phyloP scores from a whole-genome alignment of 78 protist genomes.

The Anaeramoeba ignava region DNA sequence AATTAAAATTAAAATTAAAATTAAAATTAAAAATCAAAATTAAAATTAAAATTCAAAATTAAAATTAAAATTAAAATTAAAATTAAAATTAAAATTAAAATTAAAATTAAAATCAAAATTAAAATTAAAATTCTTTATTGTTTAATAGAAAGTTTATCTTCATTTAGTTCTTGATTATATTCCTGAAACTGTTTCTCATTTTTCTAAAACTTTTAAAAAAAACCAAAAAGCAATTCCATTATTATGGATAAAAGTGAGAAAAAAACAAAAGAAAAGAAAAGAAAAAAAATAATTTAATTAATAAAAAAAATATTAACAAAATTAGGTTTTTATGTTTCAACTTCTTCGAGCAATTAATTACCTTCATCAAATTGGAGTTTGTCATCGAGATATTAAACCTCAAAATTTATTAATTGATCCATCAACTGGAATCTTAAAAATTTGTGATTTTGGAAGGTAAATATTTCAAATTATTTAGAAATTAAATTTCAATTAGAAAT shows the following conservation, averaged over 20 bases:
- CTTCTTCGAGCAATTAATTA: slow-evolving; percentile 71
- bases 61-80: too few relatives aligned
- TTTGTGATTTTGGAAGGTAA: slow-evolving; percentile 91
- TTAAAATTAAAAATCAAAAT: too few relatives aligned
- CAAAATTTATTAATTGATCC: slow-evolving; percentile 78
- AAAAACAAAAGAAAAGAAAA: too few relatives aligned
- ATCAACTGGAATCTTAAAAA: slow-evolving; percentile 60
- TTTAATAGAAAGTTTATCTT: slow-evolving; percentile 87
- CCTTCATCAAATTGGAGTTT: slow-evolving; percentile 54
- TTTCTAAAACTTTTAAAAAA: slow-evolving; percentile 54
- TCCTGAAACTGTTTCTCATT: slow-evolving; percentile 87
- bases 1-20: too few relatives aligned
- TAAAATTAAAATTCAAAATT: too few relatives aligned
- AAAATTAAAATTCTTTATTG: too few relatives aligned
- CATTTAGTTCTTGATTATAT: slow-evolving; percentile 93
- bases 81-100: too few relatives aligned
- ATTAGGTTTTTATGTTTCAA: slow-evolving; percentile 83
- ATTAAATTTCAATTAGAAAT: too few relatives aligned
- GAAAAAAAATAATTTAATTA: too few relatives aligned
- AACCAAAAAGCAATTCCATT: slow-evolving; percentile 62
- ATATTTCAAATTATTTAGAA: background rate
- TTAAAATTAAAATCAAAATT: too few relatives aligned
- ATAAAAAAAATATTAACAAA: too few relatives aligned
- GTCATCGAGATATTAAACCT: slow-evolving; percentile 88
- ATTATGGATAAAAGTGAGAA: slow-evolving; percentile 67